These are phyloP conservation scores for Phlyctochytrium bullatum DNA, from an alignment of 192 early-diverging fungal genomes.

Conservation along the genomic window DNA sequence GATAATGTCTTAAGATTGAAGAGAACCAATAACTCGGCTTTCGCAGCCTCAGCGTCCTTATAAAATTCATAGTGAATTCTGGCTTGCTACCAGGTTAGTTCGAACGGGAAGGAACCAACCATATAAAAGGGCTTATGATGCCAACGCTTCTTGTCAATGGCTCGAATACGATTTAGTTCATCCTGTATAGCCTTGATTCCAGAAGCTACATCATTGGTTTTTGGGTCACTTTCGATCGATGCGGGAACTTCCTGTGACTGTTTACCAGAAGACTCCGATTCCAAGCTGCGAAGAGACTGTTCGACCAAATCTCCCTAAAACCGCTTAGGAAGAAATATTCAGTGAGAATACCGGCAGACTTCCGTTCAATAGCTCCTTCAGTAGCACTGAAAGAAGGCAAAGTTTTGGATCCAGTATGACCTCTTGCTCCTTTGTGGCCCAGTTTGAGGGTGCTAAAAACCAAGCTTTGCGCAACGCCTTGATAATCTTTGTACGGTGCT, in stretches of 20 bases:
- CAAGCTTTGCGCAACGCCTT: no score
- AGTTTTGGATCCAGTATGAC: constrained; percentile 60
- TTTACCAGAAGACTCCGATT: constrained; percentile 1
- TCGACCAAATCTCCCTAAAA: constrained; percentile 19
- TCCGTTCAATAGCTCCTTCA: constrained; percentile 47
- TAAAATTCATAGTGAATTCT: constrained; percentile 62
- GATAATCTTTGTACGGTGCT: no score
- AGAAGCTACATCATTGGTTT: no score
- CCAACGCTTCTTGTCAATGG: constrained; percentile 65
- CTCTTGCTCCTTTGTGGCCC: constrained; percentile 51
- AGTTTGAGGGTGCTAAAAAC: no score
- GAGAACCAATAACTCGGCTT: constrained; percentile 53
- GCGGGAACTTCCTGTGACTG: constrained; percentile 2
- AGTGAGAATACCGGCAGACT: constrained; percentile 44
- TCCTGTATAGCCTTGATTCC: constrained; percentile 13
- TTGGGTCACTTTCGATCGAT: constrained; percentile 5
- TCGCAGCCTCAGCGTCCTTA: constrained; percentile 56
- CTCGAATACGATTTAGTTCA: constrained; percentile 50
- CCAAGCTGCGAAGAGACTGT: no score
- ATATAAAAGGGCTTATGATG: constrained; percentile 68
- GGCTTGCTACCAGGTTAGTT: constrained; percentile 42
- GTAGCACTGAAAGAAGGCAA: constrained; percentile 54
- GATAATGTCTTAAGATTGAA: constrained; percentile 58
- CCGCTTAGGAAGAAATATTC: constrained; percentile 7
- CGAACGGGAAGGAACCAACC: constrained; percentile 37